phyloP scores from a whole-genome alignment of 495 filamentous ascomycete genomes.

The Penicillium pancosmium region DNA sequence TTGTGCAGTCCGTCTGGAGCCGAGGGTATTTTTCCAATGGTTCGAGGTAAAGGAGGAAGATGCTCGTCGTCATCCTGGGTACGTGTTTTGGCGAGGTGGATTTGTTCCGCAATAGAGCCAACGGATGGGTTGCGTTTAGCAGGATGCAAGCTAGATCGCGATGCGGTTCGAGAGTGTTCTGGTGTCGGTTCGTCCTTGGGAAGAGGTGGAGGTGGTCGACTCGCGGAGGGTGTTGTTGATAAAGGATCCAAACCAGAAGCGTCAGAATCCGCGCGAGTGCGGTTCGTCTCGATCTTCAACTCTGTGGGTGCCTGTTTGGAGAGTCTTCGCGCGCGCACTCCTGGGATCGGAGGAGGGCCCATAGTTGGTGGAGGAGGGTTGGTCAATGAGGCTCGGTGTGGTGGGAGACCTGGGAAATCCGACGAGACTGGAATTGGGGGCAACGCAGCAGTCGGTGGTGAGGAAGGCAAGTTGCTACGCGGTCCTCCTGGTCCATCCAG shows the following conservation, averaged over 20 bases:
- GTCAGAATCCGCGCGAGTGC: conserved; percentile 43
- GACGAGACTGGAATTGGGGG: conserved; percentile 32
- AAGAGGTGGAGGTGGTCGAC: conserved; percentile 30
- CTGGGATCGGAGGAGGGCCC: conserved; percentile 46
- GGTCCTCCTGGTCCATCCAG: conserved; percentile 27
- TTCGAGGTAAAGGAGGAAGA: conserved; percentile 46
- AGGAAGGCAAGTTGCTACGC: conserved; percentile 31
- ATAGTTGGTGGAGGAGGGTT: conserved; percentile 36
- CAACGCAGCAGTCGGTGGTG: conserved; percentile 30
- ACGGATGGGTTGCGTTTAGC: conserved; percentile 38
- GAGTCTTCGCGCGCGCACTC: conserved; percentile 78
- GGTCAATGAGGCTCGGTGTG: conserved; percentile 27
- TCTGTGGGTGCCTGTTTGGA: conserved; percentile 78
- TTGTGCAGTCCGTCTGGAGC: conserved; percentile 66
- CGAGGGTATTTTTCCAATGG: conserved; percentile 53
- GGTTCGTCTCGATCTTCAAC: conserved; percentile 85
- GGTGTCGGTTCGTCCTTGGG: conserved; percentile 34
- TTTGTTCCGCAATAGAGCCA: conserved; percentile 34
- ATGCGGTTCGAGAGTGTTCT: conserved; percentile 26
- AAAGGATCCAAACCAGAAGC: conserved; percentile 47
- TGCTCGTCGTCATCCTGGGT: conserved; percentile 45
- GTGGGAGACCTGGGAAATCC: conserved; percentile 26
- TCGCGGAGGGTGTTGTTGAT: conserved; percentile 18
- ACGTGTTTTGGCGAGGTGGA: conserved; percentile 41
- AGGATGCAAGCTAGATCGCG: conserved; percentile 25